Evolutionary conservation across 805 yeast species (phyloP), one percentile per base, ranked within the genome.

Genomic region (Cyberlindnera subsufficiens): DNA sequence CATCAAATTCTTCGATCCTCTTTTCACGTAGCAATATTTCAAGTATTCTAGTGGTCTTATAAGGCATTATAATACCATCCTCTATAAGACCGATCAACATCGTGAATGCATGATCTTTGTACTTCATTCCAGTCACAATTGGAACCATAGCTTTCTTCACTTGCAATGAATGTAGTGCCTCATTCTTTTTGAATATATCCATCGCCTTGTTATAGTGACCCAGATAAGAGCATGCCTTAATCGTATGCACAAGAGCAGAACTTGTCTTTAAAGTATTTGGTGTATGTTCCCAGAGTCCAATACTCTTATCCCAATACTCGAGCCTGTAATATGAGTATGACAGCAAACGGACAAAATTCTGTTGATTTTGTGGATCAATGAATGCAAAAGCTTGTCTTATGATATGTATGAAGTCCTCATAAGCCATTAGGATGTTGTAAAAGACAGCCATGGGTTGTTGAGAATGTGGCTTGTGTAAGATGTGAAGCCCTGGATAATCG

Each of bases 281-380:
- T 2, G 46, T 34, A 14, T 16, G n/a, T 10, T 44, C 30, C 49
- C 49, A 45, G 3, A 43, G 39, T 13, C 36, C 30, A 19, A 44
- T 29, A 15, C 38, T 39, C 10, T 34, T 18, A 11, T 31, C 30
- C 10, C 44, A 46, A 3, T 29, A 18, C 4, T 38, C 37, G 27
- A 37, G 34, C 44, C 41, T 41, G 33, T 39, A 37, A 32, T 44
- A 45, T 5, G 49, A 35, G 19, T 39, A 50, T 8, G 53, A 45
- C 14, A 50, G 14, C 2, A 37, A 32, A 17, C 37, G 40, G 5
- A 39, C 6, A 6, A 42, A 36, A 15, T 39, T 37, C 5, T 34
- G 32, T 11, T 43, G 40, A 14, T 22, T 29, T 8, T 17, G 15
- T 14, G n/a, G 10, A 6, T 22, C 13, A 1, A 49, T 22, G 1